Base-by-base conservation (phyloP, 805 yeast species). In the Candida orba region DNA sequence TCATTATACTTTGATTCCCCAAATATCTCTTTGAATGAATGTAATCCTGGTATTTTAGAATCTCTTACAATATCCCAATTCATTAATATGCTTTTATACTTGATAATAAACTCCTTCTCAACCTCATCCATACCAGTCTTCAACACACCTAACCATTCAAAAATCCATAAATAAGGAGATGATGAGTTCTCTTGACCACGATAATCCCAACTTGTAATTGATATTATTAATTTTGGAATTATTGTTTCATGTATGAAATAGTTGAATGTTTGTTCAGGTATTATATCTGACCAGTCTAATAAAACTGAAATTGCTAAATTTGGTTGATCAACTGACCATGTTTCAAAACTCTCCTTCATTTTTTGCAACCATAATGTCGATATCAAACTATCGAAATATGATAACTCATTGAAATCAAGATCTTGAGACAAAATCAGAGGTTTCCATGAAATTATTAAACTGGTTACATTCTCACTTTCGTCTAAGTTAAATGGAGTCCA, bases 401-500 rank as follows among this genome's bases (percentile, higher is more conserved):
- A 42, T 20, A 52, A 36, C 44, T 52, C 46, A 27, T 49, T 52
- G 17, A 23, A 24, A 17, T 39, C 41, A 18, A 38, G 14, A 4
- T 43, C 43, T 6, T 34, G 10, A 13, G 35, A 36, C 3, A 54
- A 48, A 1, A 54, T 13, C 2, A 56, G 23, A 1, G 43, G 39
- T n/a, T 51, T 54, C 66, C 66, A 64, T 3, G 45, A 46, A 0
- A 47, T n/a, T 13, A 72, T 47, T 4, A 49, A 46, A 18, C 62
- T 67, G 1, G 63, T 48, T 12, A 71, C 41, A 2, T 46, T 45
- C 2, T 61, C 56, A 9, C 56, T 49, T 3, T 30, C 27, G 31
- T 63, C 59, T 8, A 71, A 51, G 13, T 60, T 54, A 4, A 59
- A 48, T 0, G 73, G 69, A 34, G 64, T 56, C 76, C 79, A 75